A percentile compares a stretch with the other conserved stretches of the same genome.
Evolutionary conservation across 768 basidiomycete genomes (phyloP).

Genomic region (Russula virescens): DNA sequence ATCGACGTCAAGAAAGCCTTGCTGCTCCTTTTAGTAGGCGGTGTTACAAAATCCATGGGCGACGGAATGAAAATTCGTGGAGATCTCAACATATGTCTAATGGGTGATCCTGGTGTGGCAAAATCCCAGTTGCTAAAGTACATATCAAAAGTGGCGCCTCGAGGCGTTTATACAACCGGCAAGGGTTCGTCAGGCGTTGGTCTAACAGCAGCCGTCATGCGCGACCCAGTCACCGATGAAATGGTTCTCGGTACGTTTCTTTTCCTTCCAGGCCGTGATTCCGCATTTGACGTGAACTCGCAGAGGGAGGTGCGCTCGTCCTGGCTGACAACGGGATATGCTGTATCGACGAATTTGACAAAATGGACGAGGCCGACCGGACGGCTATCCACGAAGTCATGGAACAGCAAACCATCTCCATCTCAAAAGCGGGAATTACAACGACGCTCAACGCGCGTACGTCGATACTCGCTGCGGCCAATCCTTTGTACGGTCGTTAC

Average conservation of each 20-base stretch:
- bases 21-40: slow-evolving; percentile 86
- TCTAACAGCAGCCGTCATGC: slow-evolving; percentile 98
- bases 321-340: slow-evolving; percentile 99
- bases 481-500: slow-evolving; percentile 96
- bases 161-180: slow-evolving; percentile 97
- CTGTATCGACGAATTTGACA: slow-evolving; percentile 99
- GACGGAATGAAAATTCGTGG: slow-evolving; percentile 99
- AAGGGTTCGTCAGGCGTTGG: slow-evolving; percentile 98
- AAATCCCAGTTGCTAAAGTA: slow-evolving; percentile 97
- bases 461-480: slow-evolving; percentile 95
- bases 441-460: slow-evolving; percentile 97
- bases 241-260: slow-evolving; percentile 86
- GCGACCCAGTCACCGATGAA: slow-evolving; percentile 98
- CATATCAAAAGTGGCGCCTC: slow-evolving; percentile 95
- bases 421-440: slow-evolving; percentile 98
- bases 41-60: slow-evolving; percentile 90
- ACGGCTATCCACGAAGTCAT: slow-evolving; percentile 99
- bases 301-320: slow-evolving; percentile 99
- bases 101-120: slow-evolving; percentile 99
- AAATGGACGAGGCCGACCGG: slow-evolving; percentile 97
- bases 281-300: neutral
- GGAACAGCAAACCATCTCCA: slow-evolving; percentile 99
- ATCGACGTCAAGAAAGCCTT: slow-evolving; percentile 96
- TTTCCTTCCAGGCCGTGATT: neutral
- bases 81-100: slow-evolving; percentile 94